phyloP scores from a whole-genome alignment of 1,139 yeast genomes.

The Candida sp. region DNA sequence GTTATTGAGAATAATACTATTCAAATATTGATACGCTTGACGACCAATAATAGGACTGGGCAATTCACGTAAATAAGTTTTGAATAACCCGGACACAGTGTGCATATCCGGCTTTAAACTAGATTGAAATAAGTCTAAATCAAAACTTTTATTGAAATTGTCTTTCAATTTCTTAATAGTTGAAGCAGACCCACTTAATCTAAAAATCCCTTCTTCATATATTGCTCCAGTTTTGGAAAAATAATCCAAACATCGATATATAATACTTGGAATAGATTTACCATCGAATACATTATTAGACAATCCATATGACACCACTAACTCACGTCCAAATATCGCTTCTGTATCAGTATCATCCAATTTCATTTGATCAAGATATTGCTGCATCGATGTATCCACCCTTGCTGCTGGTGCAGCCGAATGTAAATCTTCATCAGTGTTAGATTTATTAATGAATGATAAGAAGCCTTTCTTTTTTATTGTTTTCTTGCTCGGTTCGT shows the following conservation, averaged over 20 bases:
- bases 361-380: slow-evolving; percentile 36
- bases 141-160: slow-evolving; percentile 60
- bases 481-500: slow-evolving; percentile 24
- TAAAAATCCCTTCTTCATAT: slow-evolving; percentile 85
- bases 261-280: slow-evolving; percentile 65
- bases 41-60: slow-evolving; percentile 62
- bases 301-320: slow-evolving; percentile 49
- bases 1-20: slow-evolving; percentile 7
- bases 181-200: slow-evolving; percentile 87
- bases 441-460: slow-evolving; percentile 46
- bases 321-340: slow-evolving; percentile 63
- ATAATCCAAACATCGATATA: slow-evolving; percentile 72
- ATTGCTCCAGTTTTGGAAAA: slow-evolving; percentile 67
- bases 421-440: neutral
- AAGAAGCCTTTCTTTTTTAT: slow-evolving; percentile 56
- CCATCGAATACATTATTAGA: slow-evolving; percentile 49
- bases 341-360: slow-evolving; percentile 33
- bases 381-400: slow-evolving; percentile 25
- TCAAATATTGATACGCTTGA: slow-evolving; percentile 35
- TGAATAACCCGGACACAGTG: slow-evolving; percentile 75
- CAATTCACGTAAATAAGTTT: slow-evolving; percentile 68
- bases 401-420: neutral
- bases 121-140: slow-evolving; percentile 58
- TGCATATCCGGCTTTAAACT: slow-evolving; percentile 57
- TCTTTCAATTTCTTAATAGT: slow-evolving; percentile 72